Evolutionary conservation across 495 filamentous ascomycete species (phyloP).

Genomic region (Schizothecium vesticola): DNA sequence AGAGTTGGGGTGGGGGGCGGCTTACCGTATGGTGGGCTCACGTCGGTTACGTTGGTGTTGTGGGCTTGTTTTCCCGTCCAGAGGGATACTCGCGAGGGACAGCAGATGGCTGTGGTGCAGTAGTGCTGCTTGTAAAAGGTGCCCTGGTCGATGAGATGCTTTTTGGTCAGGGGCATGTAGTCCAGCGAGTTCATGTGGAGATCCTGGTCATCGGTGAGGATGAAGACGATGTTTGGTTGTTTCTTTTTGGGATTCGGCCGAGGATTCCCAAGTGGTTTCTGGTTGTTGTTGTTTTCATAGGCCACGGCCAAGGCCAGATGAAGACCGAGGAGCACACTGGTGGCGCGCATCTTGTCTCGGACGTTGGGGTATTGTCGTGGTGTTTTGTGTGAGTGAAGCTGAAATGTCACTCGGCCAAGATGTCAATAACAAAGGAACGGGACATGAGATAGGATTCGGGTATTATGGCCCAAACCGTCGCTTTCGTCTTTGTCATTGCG

Average conservation of each 20-base stretch:
- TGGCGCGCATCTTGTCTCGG: not conserved
- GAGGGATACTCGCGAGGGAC: constrained; percentile 57
- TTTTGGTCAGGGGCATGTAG: constrained; percentile 51
- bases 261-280: constrained; percentile 6
- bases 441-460: not conserved
- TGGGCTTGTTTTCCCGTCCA: constrained; percentile 64
- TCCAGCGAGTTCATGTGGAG: constrained; percentile 53
- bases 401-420: not conserved
- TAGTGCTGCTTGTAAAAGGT: constrained; percentile 55
- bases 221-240: constrained; percentile 56
- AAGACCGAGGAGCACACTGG: constrained; percentile 10
- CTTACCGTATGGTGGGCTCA: constrained; percentile 56
- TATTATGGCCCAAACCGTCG: not conserved
- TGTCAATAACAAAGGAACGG: constrained; percentile 13
- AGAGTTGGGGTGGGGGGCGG: not conserved
- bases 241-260: not conserved
- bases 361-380: not conserved
- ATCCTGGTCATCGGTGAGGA: constrained; percentile 65
- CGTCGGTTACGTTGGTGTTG: constrained; percentile 72
- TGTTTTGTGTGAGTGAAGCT: not conserved
- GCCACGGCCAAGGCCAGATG: constrained; percentile 11
- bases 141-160: constrained; percentile 50
- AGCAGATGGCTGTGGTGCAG: constrained; percentile 59
- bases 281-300: not conserved
- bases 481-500: constrained; percentile 16